Evolutionary conservation across 139 green algal species (phyloP), one percentile per base, ranked within the genome.

Genomic region (Mychonastes homosphaera): DNA sequence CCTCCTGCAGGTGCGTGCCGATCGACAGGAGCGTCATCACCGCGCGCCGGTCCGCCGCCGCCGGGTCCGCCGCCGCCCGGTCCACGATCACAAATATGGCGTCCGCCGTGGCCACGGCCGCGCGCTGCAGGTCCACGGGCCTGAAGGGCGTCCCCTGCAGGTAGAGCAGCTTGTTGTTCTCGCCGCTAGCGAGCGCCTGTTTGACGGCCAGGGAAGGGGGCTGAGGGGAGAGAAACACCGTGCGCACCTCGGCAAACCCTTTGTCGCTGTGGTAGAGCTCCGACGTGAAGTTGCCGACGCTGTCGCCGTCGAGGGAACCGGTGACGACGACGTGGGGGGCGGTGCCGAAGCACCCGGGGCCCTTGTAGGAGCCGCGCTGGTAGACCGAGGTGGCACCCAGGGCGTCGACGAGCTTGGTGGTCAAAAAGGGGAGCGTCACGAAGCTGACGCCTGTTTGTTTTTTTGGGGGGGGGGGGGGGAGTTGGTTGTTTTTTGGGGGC

Each of bases 221-320:
- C 1, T 38, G 16, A 3, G 27, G 38, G 4, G 28, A 29, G 19
- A 67, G 38, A 6, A 67, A 53, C 28, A 59, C 60, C 8, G 34
- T 27, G 10, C 29, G 18, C 27, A 45, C 28, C 49, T 46, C 24
- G 39, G 58, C 39, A 30, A 67, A 67, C 7, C 60, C 60, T 29
- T 67, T 67, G 29, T 67, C 60, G 27, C 50, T 49, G 16, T 67
- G 60, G 30, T 67, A 67, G 18, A 67, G n/a, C 49, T 67, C 48
- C 35, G 35, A 30, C 35, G 55, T 8, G 1, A 59, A n/a, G n/a
- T n/a, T n/a, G n/a, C n/a, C n/a, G n/a, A n/a, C n/a, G n/a, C n/a
- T n/a, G n/a, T n/a, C 48, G 58, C 49, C 38, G 35, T 21, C 3
- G 8, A 44, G 19, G 2, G 33, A 15, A 4, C 16, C 16, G 33